These are phyloP conservation scores for Stephania japonica DNA, from an alignment of 164 flowering plant genomes.

Conservation along the genomic window DNA sequence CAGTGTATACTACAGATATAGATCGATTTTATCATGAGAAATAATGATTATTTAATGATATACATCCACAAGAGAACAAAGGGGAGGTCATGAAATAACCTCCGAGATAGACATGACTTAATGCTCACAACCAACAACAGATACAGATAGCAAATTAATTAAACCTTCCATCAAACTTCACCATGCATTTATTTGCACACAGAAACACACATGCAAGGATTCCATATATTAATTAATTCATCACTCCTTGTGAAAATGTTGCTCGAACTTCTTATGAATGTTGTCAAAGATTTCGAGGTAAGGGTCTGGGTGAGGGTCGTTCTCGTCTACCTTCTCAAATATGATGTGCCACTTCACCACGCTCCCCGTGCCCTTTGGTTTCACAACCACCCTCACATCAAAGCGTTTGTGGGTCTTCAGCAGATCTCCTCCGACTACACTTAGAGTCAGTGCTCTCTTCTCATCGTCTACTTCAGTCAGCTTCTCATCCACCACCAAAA, in stretches of 20 bases:
- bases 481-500: constrained; percentile 4
- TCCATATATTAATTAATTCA: neutral
- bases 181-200: no score
- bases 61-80: no score
- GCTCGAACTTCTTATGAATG: neutral
- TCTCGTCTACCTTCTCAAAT: constrained; percentile 10
- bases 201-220: no score
- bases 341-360: constrained; percentile 7
- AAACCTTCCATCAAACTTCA: no score
- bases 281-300: neutral
- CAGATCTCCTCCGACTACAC: neutral
- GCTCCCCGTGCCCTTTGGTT: constrained; percentile 1
- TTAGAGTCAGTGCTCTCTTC: constrained; percentile 1
- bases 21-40: no score
- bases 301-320: neutral
- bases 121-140: no score
- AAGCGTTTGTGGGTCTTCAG: constrained; percentile 5
- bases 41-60: no score
- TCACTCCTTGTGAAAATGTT: neutral
- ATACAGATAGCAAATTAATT: no score
- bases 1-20: no score
- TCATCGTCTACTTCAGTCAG: constrained; percentile 1
- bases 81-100: no score
- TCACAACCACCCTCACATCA: neutral
- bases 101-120: no score